Evolutionary conservation across 768 basidiomycete genomes (phyloP).

Genomic region (Suillus cothurnatus): DNA sequence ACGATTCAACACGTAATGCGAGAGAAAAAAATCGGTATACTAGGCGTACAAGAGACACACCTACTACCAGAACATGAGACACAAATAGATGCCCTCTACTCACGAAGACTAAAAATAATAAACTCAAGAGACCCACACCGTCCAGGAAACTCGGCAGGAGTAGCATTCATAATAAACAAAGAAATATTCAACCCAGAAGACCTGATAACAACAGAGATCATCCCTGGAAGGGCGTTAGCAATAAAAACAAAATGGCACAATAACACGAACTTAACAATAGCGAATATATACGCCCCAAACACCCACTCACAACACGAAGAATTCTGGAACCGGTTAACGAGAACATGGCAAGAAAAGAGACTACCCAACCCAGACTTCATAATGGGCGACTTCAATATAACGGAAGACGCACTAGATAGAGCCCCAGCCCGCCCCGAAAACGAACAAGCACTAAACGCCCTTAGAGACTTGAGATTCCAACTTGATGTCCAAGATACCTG

Average conservation of each 20-base stretch:
- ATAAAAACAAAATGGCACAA: conserved; percentile 22
- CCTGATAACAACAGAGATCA: conserved; percentile 11
- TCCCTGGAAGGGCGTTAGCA: conserved; percentile 32
- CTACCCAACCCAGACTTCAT: conserved; percentile 28
- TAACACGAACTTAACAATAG: conserved; percentile 20
- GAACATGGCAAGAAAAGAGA: too few relatives aligned
- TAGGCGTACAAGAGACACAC: too few relatives aligned
- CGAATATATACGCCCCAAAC: conserved; percentile 42
- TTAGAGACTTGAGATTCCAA: conserved; percentile 14
- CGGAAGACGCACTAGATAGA: conserved; percentile 40
- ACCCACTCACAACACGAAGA: conserved; percentile 22
- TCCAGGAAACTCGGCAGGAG: conserved; percentile 20
- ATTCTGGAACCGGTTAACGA: conserved; percentile 28
- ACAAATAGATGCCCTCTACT: background rate
- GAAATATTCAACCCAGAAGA: conserved; percentile 12
- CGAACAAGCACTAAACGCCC: conserved; percentile 5
- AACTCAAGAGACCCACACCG: background rate
- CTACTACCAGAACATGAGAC: too few relatives aligned
- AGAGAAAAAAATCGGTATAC: too few relatives aligned
- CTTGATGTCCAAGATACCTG: too few relatives aligned
- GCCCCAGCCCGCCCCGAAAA: conserved; percentile 31
- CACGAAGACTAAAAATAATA: background rate
- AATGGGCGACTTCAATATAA: conserved; percentile 45
- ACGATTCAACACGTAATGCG: too few relatives aligned
- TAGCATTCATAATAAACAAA: conserved; percentile 40